Evolutionary conservation across 2,329 filamentous ascomycete species (phyloP).

Genomic region (Diplodia corticola): DNA sequence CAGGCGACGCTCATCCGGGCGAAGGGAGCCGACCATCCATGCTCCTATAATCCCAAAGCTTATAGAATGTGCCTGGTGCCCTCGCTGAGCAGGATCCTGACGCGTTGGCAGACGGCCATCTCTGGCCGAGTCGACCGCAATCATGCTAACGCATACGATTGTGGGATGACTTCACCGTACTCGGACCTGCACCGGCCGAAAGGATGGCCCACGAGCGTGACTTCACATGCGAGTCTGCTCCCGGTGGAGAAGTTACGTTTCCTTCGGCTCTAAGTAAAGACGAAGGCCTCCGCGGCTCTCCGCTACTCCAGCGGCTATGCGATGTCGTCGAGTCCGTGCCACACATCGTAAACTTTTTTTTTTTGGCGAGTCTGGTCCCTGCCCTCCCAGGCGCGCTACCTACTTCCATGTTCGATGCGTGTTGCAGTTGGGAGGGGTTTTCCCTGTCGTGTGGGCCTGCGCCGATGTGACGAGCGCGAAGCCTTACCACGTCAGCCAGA

Average conservation of each 20-base stretch:
- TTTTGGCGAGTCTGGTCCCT: neutral
- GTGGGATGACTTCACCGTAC: neutral
- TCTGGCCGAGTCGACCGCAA: neutral
- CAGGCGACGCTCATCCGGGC: slow-evolving; percentile 1
- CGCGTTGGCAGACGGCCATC: neutral
- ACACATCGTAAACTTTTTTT: neutral
- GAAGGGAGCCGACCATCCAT: neutral
- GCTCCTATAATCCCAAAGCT: neutral
- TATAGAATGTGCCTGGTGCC: slow-evolving; percentile 4
- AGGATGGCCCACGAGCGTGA: neutral
- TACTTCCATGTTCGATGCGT: neutral
- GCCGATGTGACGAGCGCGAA: neutral
- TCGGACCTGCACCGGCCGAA: neutral
- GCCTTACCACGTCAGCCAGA: slow-evolving; percentile 17
- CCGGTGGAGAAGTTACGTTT: neutral
- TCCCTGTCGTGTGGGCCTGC: neutral
- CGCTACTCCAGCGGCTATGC: neutral
- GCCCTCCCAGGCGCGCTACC: neutral
- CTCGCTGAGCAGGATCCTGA: neutral
- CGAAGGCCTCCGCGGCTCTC: neutral
- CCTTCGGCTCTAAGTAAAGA: neutral
- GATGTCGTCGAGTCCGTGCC: neutral
- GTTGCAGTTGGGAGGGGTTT: neutral
- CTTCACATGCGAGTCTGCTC: neutral
- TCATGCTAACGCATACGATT: neutral